A percentile compares a stretch with the other conserved stretches of the same genome.
Evolutionary conservation across 2,329 filamentous ascomycete species (phyloP).

Genomic region (Ophiostoma perfectum): DNA sequence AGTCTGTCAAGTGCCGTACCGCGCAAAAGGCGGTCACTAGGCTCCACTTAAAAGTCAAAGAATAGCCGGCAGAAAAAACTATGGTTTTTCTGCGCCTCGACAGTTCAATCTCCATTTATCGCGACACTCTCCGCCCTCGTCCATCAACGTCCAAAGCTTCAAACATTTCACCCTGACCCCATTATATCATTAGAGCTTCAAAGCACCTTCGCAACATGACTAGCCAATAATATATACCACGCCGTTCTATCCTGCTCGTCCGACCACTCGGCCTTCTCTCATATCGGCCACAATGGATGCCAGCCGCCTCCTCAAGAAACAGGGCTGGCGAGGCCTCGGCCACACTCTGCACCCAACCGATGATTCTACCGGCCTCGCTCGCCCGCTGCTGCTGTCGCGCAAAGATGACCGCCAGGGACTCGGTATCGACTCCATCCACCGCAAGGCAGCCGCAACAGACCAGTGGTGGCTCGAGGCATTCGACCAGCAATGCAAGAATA

Average conservation of each 20-base stretch:
- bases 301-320: conserved; percentile 71
- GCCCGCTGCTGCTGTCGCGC: conserved; percentile 75
- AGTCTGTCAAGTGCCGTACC: too few relatives aligned
- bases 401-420: conserved; percentile 78
- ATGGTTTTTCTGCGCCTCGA: conserved; percentile 2
- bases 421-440: conserved; percentile 65
- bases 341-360: conserved; percentile 75
- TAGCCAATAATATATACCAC: not conserved
- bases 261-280: not conserved
- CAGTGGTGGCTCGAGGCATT: conserved; percentile 98
- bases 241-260: not conserved
- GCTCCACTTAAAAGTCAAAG: conserved; percentile 17
- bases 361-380: conserved; percentile 70
- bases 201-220: not conserved
- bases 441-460: conserved; percentile 60
- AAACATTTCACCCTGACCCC: not conserved
- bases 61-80: conserved; percentile 23
- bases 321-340: conserved; percentile 86
- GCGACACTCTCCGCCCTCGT: conserved; percentile 8
- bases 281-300: conserved; percentile 63
- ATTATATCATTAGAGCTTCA: not conserved
- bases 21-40: not conserved
- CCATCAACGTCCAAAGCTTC: too few relatives aligned
- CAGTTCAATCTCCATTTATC: not conserved
- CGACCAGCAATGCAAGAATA: conserved; percentile 78